phyloP scores from a whole-genome alignment of 176 grass and related monocot species.

The Coix lacrymajobi region DNA sequence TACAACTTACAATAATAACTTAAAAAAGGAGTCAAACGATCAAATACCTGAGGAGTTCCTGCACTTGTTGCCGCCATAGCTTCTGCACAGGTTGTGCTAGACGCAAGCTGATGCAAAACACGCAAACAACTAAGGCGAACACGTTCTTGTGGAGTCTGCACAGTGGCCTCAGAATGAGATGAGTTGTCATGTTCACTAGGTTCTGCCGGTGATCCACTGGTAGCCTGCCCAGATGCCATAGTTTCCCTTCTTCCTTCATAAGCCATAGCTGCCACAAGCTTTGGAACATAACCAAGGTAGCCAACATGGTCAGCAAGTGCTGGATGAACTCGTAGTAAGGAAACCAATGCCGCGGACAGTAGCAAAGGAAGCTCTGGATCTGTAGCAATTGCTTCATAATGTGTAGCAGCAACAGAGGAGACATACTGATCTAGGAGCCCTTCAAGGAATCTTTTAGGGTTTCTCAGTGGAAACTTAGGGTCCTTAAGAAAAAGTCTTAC shows the following conservation, averaged over 20 bases:
- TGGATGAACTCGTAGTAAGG: conserved; percentile 91
- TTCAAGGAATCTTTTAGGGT: conserved; percentile 99
- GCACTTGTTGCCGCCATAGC: conserved; percentile 98
- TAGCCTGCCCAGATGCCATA: conserved; percentile 69
- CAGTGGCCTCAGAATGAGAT: conserved; percentile 31
- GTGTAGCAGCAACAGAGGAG: conserved; percentile 88
- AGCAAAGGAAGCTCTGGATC: conserved; percentile 91
- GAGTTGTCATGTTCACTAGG: conserved; percentile 36
- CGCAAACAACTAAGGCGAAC: conserved; percentile 98
- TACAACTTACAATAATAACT: not conserved
- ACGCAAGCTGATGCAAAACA: conserved; percentile 91
- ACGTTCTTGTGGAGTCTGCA: conserved; percentile 80
- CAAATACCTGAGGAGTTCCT: conserved; percentile 94
- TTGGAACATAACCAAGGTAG: conserved; percentile 98
- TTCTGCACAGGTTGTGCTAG: conserved; percentile 96
- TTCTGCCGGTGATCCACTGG: conserved; percentile 36
- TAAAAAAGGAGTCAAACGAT: conserved; percentile 4
- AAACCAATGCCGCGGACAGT: conserved; percentile 92
- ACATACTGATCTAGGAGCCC: conserved; percentile 98
- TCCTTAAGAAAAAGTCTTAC: conserved; percentile 97
- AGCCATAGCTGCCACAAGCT: conserved; percentile 91
- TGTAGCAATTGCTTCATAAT: conserved; percentile 73
- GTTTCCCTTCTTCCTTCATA: conserved; percentile 89
- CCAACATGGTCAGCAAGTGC: conserved; percentile 98
- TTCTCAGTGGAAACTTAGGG: conserved; percentile 98